Evolutionary conservation across 768 basidiomycete genomes (phyloP).

Genomic region (Termitomyces sp.): DNA sequence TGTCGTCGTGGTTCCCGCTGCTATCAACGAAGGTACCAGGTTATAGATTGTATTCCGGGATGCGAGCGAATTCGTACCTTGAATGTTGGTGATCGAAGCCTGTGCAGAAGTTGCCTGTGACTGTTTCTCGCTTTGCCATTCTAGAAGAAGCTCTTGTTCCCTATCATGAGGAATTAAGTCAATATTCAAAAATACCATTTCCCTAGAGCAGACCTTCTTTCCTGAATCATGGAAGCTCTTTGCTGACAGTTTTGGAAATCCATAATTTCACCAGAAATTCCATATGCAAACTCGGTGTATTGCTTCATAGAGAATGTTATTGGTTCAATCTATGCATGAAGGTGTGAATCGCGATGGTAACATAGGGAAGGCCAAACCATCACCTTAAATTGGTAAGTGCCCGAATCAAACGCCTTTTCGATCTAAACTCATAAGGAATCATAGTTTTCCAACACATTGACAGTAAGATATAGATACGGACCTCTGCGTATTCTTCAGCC

Average conservation of each 20-base stretch:
- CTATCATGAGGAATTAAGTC: constrained; percentile 18
- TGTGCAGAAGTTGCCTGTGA: neutral
- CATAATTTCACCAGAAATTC: constrained; percentile 34
- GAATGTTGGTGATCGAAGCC: neutral
- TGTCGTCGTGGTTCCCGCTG: neutral
- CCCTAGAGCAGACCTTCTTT: constrained; percentile 24
- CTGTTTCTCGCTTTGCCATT: constrained; percentile 33
- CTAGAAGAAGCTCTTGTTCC: constrained; percentile 32
- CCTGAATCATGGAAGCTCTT: constrained; percentile 18
- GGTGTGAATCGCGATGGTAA: constrained; percentile 31
- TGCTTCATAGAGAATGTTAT: constrained; percentile 47
- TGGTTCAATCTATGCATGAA: constrained; percentile 38
- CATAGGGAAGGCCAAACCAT: neutral
- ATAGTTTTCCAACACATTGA: neutral
- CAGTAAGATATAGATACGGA: constrained; percentile 14
- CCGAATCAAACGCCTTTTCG: constrained; percentile 44
- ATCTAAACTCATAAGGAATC: constrained; percentile 25
- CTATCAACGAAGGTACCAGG: neutral
- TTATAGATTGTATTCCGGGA: neutral
- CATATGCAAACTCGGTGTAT: constrained; percentile 35
- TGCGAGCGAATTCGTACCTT: neutral
- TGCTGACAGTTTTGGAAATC: constrained; percentile 36
- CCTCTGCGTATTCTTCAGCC: constrained; percentile 31
- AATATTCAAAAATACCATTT: neutral
- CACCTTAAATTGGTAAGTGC: constrained; percentile 48